Conservation (phyloP, 495 filamentous ascomycete genomes). For the Hypoxylon rickii region DNA sequence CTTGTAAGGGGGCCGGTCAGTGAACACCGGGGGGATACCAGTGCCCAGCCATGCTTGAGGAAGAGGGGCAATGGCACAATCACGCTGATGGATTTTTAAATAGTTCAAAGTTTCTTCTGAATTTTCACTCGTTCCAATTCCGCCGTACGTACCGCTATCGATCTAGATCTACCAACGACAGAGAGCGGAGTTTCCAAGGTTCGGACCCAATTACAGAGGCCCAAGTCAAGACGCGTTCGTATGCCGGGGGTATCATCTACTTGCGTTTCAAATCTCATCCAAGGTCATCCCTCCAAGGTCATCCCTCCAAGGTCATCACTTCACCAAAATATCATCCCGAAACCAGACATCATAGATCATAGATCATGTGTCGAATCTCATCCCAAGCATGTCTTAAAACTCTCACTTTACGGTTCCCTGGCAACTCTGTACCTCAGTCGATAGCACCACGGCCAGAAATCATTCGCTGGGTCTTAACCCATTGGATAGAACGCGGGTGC, state of each 20-base stretch:
- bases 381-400: too few relatives aligned
- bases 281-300: neutral
- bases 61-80: too few relatives aligned
- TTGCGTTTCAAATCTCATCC: conserved; percentile 9
- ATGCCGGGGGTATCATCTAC: conserved; percentile 25
- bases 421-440: too few relatives aligned
- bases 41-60: too few relatives aligned
- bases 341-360: neutral
- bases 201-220: neutral
- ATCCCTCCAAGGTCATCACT: neutral
- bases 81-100: too few relatives aligned
- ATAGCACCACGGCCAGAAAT: too few relatives aligned
- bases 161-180: neutral
- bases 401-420: too few relatives aligned
- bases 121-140: neutral
- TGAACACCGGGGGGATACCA: too few relatives aligned
- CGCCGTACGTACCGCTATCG: neutral
- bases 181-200: conserved; percentile 4
- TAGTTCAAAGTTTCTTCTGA: neutral
- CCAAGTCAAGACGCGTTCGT: conserved; percentile 18
- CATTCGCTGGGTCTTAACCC: too few relatives aligned
- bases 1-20: too few relatives aligned
- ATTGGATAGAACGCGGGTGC: too few relatives aligned
- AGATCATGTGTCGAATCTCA: neutral
- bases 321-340: neutral